Base-by-base conservation (phyloP, 140 eudicot genomes). In the Flaveria floridana region DNA sequence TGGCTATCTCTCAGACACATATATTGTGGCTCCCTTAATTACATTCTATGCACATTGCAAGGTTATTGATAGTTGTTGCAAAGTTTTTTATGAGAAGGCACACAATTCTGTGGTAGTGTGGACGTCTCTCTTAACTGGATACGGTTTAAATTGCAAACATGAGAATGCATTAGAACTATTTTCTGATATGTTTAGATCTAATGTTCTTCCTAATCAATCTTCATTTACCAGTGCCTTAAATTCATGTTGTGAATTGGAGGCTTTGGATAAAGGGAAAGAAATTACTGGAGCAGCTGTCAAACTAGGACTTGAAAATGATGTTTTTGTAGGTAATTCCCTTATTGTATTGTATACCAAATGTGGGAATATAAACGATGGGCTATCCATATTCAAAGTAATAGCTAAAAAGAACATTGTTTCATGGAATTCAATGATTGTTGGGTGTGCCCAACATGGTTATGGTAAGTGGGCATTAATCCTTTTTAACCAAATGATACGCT, bases 371-470 rank as follows among this genome's bases (percentile, higher is more conserved):
- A n/a, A 52, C 7, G 88, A 90, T 51, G 98, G 86, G 23, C 34
- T 87, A 8, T 65, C 47, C 34, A n/a, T 84, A 74, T 92, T 92
- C 75, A 80, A 86, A 34, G 51, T 73, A 56, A 84, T 86, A 44
- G 14, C 23, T 0, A 59, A 77, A 25, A 92, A 86, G 28, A 92
- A 92, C 79, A 76, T 84, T 12, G 96, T 92, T 74, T 87, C 96
- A 15, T 92, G 98, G 98, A 92, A 92, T 71, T 59, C 96, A 12
- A 78, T 86, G 19, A 86, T 92, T 78, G 95, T 86, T 70, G 96
- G 98, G 56, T 89, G 95, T 84, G 96, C 96, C 10, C 95, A 92
- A 71, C 91, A 89, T 21, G 98, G 98, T 18, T 82, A 64, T 76
- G 89, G 86, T 4, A 79, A 65, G 79, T 86, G 90, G 87, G 95